Percentiles rank a stretch among this genome's conserved stretches.
Conservation (phyloP, 108 stramenopile species). For the Pseudonitzschia pungens region DNA sequence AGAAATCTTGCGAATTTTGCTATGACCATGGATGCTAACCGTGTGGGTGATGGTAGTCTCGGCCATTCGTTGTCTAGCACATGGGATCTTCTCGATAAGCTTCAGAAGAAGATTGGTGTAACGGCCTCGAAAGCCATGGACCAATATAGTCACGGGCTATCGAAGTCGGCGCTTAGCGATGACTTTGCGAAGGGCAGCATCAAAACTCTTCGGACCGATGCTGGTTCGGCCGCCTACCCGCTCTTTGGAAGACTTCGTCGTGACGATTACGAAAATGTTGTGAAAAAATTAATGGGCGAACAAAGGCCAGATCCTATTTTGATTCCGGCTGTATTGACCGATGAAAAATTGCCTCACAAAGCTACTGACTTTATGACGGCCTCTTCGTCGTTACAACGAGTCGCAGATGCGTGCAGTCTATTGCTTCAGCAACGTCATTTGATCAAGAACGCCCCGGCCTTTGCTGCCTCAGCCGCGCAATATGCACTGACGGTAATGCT, state of each 20-base stretch:
- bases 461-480: constrained; percentile 93
- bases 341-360: constrained; percentile 84
- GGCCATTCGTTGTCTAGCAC: constrained; percentile 68
- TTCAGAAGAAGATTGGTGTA: constrained; percentile 72
- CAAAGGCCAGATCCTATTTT: constrained; percentile 90
- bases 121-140: constrained; percentile 80
- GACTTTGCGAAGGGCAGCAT: constrained; percentile 75
- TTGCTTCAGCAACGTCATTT: constrained; percentile 92
- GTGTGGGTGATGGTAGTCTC: constrained; percentile 65
- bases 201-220: constrained; percentile 57
- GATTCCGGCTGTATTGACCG: constrained; percentile 94
- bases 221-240: constrained; percentile 84
- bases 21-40: constrained; percentile 66
- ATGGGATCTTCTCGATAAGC: constrained; percentile 83
- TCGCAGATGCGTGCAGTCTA: constrained; percentile 92
- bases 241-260: constrained; percentile 91
- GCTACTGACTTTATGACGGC: constrained; percentile 86
- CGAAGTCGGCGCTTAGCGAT: constrained; percentile 51
- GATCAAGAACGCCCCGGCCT: constrained; percentile 95
- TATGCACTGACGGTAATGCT: constrained; percentile 92
- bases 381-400: constrained; percentile 84
- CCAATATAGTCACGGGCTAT: constrained; percentile 69
- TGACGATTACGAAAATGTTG: constrained; percentile 90
- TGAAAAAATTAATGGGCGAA: constrained; percentile 87
- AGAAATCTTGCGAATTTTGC: constrained; percentile 86